Evolutionary conservation across 495 filamentous ascomycete species (phyloP), one percentile per base, ranked within the genome.

Genomic region (Patellaria atrata): DNA sequence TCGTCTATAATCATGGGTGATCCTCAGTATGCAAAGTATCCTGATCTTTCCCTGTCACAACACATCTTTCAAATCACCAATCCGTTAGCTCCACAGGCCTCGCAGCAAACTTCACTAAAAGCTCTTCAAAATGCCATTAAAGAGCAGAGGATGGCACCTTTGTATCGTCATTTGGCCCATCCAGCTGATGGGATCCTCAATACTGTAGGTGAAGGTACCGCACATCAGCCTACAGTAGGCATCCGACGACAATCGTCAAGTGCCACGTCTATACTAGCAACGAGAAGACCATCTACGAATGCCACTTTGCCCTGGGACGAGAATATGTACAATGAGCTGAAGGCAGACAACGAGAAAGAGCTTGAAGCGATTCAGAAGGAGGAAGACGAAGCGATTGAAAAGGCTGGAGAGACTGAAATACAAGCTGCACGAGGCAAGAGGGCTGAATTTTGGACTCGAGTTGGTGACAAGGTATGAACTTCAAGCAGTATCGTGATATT

Each of bases 11-110:
- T 38, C 47, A 97, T 97, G 89, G 89, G 86, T 52, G 89, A 97
- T 66, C 86, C 85, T 35, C 89, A 92, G 58, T 96, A 89, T 65
- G 78, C 83, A 50, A 86, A 85, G 59, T 96, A 85, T 61, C 89
- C 89, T 35, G 66, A 89, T 54, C 79, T 97, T 53, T 67, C 78
- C 49, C 73, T 97, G 54, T 75, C 89, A 46, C 91, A 96, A 67
- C 76, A 93, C 61, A 86, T 97, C 63, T 97, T 97, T 70, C 82
- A 81, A 55, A 69, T 94, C 63, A 86, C 83, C 48, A 94, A 93
- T 61, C 77, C 85, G 43, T 75, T 80, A 47, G 74, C 85, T 40
- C 55, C 77, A 18, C 61, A 68, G 40, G 41, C 70, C 23, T 61
- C 71, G 36, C 77, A 77, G 55, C 73, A 92, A 59, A 58, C 71